Evolutionary conservation across 1,139 yeast species (phyloP).

Genomic region (Yamadazyma siamensis): DNA sequence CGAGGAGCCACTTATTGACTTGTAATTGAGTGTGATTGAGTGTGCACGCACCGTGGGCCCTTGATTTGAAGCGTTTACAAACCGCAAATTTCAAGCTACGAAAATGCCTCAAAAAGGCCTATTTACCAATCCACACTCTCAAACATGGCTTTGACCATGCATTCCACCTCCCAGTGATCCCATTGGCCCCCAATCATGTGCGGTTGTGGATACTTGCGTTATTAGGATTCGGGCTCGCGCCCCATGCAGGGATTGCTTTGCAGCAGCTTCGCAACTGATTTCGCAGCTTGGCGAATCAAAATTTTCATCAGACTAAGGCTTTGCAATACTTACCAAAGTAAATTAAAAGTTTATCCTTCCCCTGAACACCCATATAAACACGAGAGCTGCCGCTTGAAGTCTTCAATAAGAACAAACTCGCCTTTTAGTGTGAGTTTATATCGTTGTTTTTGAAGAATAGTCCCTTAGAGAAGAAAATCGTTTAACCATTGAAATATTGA

Average conservation of each 20-base stretch:
- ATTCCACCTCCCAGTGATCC: too few relatives aligned
- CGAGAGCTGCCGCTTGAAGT: slow-evolving; percentile 56
- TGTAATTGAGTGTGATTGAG: slow-evolving; percentile 16
- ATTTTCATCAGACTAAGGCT: too few relatives aligned
- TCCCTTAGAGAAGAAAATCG: slow-evolving; percentile 9
- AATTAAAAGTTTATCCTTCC: slow-evolving; percentile 4
- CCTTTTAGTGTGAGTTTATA: slow-evolving; percentile 26
- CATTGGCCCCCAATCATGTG: neutral
- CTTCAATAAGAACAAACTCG: slow-evolving; percentile 24
- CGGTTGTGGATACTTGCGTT: neutral
- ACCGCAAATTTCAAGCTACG: too few relatives aligned
- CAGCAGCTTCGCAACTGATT: slow-evolving; percentile 4
- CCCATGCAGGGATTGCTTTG: slow-evolving; percentile 1
- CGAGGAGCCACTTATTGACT: slow-evolving; percentile 37
- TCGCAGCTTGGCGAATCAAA: neutral
- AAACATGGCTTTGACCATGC: too few relatives aligned
- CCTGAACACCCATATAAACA: slow-evolving; percentile 10
- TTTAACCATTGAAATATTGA: slow-evolving; percentile 8
- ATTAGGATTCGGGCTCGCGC: too few relatives aligned
- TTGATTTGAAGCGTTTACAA: too few relatives aligned
- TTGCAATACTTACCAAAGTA: too few relatives aligned
- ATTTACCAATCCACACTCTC: too few relatives aligned
- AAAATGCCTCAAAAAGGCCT: too few relatives aligned
- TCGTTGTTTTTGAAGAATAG: slow-evolving; percentile 2
- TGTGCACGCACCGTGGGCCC: too few relatives aligned